Evolutionary conservation across 805 yeast species (phyloP).

Genomic region (Candida verbasci): DNA sequence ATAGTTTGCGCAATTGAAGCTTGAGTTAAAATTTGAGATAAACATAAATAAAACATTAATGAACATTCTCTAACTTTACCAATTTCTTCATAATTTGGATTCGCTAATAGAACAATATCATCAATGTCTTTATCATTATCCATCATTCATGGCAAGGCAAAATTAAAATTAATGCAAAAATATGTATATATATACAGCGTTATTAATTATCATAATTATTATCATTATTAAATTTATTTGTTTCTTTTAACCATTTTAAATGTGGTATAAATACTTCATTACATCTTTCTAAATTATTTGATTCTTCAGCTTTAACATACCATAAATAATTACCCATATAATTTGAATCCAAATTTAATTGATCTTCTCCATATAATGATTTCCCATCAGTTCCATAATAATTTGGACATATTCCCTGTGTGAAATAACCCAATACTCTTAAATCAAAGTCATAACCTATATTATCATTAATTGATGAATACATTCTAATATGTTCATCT

Average conservation of each 20-base stretch:
- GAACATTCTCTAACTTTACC: conserved; percentile 15
- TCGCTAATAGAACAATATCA: conserved; percentile 1
- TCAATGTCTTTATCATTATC: not conserved
- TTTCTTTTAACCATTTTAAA: conserved; percentile 38
- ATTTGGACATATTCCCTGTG: conserved; percentile 34
- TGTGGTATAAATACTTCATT: conserved; percentile 37
- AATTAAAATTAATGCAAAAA: not conserved
- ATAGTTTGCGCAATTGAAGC: conserved; percentile 27
- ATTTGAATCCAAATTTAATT: conserved; percentile 16
- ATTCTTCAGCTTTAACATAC: conserved; percentile 22
- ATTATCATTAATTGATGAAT: conserved; percentile 26
- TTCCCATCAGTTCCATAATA: conserved; percentile 25
- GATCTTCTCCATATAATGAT: conserved; percentile 21
- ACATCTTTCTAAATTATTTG: conserved; percentile 24
- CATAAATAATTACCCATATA: conserved; percentile 31
- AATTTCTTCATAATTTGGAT: conserved; percentile 22
- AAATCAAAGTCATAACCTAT: conserved; percentile 42
- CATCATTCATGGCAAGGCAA: not conserved
- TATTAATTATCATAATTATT: too few species aligned
- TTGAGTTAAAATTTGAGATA: conserved; percentile 28
- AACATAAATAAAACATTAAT: conserved; percentile 20
- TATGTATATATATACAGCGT: not conserved
- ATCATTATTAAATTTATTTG: conserved; percentile 19
- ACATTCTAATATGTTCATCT: conserved; percentile 39
- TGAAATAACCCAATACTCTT: conserved; percentile 33